Evolutionary conservation across 2,329 filamentous ascomycete species (phyloP).

Genomic region (Fusarium nelsonii): DNA sequence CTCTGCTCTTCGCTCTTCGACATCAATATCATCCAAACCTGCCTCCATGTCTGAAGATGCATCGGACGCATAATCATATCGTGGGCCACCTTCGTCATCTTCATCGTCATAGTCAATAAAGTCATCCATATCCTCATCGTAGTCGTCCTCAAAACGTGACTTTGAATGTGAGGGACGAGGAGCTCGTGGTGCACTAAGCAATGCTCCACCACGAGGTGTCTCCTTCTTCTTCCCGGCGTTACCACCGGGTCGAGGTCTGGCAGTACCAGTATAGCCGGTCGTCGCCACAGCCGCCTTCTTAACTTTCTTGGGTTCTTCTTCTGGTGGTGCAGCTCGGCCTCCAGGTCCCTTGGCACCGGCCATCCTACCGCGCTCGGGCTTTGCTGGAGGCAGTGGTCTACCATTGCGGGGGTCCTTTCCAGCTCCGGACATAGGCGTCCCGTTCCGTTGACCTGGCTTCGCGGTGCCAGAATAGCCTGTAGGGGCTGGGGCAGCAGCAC

Average conservation of each 20-base stretch:
- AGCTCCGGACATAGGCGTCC: constrained; percentile 43
- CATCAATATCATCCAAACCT: constrained; percentile 77
- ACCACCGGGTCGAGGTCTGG: constrained; percentile 65
- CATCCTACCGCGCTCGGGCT: constrained; percentile 40
- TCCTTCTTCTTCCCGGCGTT: constrained; percentile 51
- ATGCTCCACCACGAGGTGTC: constrained; percentile 55
- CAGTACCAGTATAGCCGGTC: constrained; percentile 74
- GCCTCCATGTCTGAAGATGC: constrained; percentile 84
- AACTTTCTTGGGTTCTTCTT: constrained; percentile 64
- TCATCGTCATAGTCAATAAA: constrained; percentile 73
- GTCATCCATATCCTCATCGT: constrained; percentile 72
- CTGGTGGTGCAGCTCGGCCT: constrained; percentile 22
- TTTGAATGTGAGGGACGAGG: constrained; percentile 49
- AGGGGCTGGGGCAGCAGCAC: not conserved
- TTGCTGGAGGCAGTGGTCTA: constrained; percentile 35
- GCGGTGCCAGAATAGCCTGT: constrained; percentile 51
- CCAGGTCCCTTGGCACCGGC: constrained; percentile 38
- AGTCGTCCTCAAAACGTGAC: constrained; percentile 67
- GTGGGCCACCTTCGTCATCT: constrained; percentile 58
- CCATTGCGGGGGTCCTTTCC: constrained; percentile 41
- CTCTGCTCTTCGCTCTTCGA: constrained; percentile 75
- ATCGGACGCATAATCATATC: constrained; percentile 71
- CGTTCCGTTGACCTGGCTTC: constrained; percentile 47
- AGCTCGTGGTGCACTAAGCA: constrained; percentile 53
- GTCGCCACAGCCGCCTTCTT: constrained; percentile 73